A percentile compares a stretch with the other conserved stretches of the same genome.
Conservation (phyloP, 2,329 filamentous ascomycete genomes). For the Rutstroemia sp. region DNA sequence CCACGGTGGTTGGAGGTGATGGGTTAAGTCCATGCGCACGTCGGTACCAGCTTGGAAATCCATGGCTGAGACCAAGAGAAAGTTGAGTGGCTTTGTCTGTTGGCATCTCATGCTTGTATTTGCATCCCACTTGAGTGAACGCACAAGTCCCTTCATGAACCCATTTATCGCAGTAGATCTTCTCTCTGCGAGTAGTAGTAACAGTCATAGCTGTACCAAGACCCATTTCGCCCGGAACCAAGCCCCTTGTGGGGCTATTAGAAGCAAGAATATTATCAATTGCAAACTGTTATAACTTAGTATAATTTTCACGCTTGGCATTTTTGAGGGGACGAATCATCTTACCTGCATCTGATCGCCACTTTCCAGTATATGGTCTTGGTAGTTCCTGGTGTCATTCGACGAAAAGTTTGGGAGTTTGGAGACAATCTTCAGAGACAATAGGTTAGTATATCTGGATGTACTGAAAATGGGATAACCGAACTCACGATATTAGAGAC, state of each 20-base stretch:
- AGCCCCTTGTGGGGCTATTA: background rate
- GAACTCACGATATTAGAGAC: conserved; percentile 18
- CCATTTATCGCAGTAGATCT: no score
- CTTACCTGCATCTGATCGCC: conserved; percentile 8
- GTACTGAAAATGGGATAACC: background rate
- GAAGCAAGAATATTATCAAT: conserved; percentile 8
- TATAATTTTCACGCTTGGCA: background rate
- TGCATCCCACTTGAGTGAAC: no score
- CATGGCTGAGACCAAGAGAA: no score
- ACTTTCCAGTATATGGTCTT: background rate
- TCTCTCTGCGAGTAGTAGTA: no score
- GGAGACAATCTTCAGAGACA: background rate
- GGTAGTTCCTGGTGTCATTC: background rate
- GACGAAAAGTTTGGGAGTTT: background rate
- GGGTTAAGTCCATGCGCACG: no score
- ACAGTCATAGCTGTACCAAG: background rate
- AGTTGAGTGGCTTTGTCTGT: no score
- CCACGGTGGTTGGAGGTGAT: no score
- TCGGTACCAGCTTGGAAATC: no score
- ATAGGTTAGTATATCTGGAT: background rate
- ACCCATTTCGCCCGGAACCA: background rate
- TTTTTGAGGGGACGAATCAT: background rate
- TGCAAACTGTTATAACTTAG: background rate
- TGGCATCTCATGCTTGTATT: no score
- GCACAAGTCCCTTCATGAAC: no score